Evolutionary conservation across 2,329 filamentous ascomycete species (phyloP), one percentile per base, ranked within the genome.

Genomic region (Trichoderma koningii): DNA sequence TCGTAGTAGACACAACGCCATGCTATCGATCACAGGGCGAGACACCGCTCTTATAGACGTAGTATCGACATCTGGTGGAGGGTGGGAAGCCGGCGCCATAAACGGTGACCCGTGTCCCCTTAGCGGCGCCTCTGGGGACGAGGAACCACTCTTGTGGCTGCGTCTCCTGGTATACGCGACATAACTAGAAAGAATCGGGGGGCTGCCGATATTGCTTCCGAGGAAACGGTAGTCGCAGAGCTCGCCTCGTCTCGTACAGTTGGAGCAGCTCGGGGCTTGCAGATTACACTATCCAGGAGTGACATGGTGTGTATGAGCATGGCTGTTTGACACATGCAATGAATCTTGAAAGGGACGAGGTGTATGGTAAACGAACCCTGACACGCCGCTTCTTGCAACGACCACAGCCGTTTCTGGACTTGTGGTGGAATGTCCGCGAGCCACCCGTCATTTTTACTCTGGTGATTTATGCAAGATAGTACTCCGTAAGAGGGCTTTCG

Each of bases 361-460:
- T 14, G 12, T 14, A 38, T 6, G 38, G 30, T 23, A 44, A 15
- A 62, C 57, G 38, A 53, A 62, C 57, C 48, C 57, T 62, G 48
- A 62, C 57, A 21, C 48, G 57, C 28, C 57, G 57, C 57, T 52
- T 62, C 57, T 62, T 62, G 57, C 57, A 62, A 45, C 57, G 57
- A 38, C 48, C 44, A 41, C 57, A 62, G 48, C 57, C 57, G 52
- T 62, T 62, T 1, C 48, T n/a, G 7, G 57, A 44, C 48, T 62
- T 62, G 48, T 62, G 48, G 38, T 62, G 57, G 48, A 53, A 62
- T 15, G 57, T 62, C 52, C 57, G 57, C 19, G 57, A 62, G 26
- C 57, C 57, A 2, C 48, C 48, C 42, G 38, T 15, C 57, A 62
- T 62, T n/a, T 17, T 34, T 12, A 38, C 12, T 34, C 2, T 42